These are phyloP conservation scores for Metschnikowia similis DNA, from an alignment of 805 yeast species.

Conservation along the genomic window DNA sequence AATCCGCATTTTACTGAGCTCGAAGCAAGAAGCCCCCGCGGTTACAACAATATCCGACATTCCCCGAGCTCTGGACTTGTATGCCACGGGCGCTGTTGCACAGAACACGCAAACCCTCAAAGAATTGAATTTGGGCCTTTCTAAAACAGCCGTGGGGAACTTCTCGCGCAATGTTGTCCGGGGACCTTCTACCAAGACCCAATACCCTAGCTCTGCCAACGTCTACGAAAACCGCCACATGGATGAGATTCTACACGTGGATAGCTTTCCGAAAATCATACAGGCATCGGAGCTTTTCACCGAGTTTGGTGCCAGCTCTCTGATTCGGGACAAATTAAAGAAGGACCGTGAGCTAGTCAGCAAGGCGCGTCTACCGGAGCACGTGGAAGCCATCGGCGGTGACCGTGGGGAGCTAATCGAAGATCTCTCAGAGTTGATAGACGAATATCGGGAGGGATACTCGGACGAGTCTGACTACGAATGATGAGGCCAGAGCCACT, in stretches of 20 bases:
- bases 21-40: neutral
- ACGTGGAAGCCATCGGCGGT: constrained; percentile 30
- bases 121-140: neutral
- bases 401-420: constrained; percentile 54
- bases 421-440: constrained; percentile 39
- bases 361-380: constrained; percentile 16
- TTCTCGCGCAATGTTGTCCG: neutral
- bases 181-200: neutral
- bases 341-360: constrained; percentile 18
- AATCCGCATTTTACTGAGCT: constrained; percentile 16
- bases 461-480: constrained; percentile 20
- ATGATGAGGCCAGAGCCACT: neutral
- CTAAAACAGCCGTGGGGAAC: neutral
- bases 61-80: neutral
- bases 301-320: constrained; percentile 25
- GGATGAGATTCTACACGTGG: constrained; percentile 21
- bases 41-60: neutral
- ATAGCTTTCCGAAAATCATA: constrained; percentile 28
- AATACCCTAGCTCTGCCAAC: neutral
- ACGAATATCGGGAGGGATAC: constrained; percentile 51
- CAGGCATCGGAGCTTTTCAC: constrained; percentile 7
- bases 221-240: constrained; percentile 13
- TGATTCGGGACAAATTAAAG: constrained; percentile 26
- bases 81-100: neutral
- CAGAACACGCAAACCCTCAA: neutral